phyloP scores from a whole-genome alignment of 2,329 filamentous ascomycete species.

The Fusarium buxicola region DNA sequence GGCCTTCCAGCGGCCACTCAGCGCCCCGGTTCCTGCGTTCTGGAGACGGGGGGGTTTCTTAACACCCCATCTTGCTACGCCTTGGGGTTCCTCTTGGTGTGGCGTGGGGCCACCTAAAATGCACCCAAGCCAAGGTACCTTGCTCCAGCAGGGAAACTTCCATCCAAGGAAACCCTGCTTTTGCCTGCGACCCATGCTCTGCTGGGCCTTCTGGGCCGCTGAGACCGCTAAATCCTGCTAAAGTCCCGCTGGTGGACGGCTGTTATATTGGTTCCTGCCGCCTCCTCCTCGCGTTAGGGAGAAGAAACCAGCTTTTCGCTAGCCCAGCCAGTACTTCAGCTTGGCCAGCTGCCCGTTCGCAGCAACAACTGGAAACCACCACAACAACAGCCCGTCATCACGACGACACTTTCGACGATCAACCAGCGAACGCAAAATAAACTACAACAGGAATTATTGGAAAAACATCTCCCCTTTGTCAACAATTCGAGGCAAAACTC shows the following conservation, averaged over 20 bases:
- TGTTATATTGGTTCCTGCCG: slow-evolving; percentile 41
- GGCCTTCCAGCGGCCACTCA: slow-evolving; percentile 13
- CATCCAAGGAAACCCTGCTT: slow-evolving; percentile 30
- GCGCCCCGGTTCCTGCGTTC: slow-evolving; percentile 34
- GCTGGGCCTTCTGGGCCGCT: slow-evolving; percentile 32
- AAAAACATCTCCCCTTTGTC: not conserved
- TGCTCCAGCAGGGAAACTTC: slow-evolving; percentile 14
- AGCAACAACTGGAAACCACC: slow-evolving; percentile 6
- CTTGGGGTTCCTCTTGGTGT: not conserved
- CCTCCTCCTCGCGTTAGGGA: slow-evolving; percentile 26
- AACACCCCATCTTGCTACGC: slow-evolving; percentile 5
- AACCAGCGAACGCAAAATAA: not conserved
- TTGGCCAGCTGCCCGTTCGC: slow-evolving; percentile 14
- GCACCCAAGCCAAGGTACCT: slow-evolving; percentile 24
- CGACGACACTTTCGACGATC: slow-evolving; percentile 10
- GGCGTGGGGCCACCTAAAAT: slow-evolving; percentile 25
- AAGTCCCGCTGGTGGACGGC: slow-evolving; percentile 17
- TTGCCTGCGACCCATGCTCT: slow-evolving; percentile 19
- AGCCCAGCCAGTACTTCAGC: slow-evolving; percentile 8
- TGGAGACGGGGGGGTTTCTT: slow-evolving; percentile 25
- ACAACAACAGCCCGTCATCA: slow-evolving; percentile 19
- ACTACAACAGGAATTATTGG: not conserved
- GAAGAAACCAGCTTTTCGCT: slow-evolving; percentile 32
- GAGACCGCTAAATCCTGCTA: slow-evolving; percentile 40
- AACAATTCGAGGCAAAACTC: not conserved